Base-by-base conservation (phyloP, 2,329 filamentous ascomycete species). In the Fusarium caatingaense region DNA sequence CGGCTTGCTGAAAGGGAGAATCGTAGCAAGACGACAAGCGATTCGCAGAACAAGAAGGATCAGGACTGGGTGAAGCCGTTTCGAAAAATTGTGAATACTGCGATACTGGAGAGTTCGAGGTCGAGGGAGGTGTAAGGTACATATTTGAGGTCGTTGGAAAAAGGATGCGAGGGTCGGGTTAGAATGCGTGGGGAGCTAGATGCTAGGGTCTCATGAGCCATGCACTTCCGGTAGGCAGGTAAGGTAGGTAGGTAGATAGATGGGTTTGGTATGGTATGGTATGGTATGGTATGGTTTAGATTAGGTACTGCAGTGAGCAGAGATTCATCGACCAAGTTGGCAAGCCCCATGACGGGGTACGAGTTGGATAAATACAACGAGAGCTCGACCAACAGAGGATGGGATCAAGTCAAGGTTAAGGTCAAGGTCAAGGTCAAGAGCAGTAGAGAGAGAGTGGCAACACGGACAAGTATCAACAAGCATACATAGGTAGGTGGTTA, bases 41-140 rank as follows among this genome's bases (percentile, higher is more conserved):
- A 58, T 78, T 76, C 55, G 81, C 57, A 44, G 63, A 55, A 56
- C 66, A 66, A 32, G 59, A 64, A 50, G 65, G 60, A 55, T 73
- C 78, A 40, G 81, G 80, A 50, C 82, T 80, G 74, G 70, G 67
- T 34, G 74, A 69, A 50, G 72, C 64, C 53, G 71, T 60, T 45
- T 72, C 66, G 57, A 71, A 60, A 62, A 72, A 67, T 48, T 65
- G 71, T 46, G 68, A 71, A 63, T 72, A 71, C 56, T 66, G 66
- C 65, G 73, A 73, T 79, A 83, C 75, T 82, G 83, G 62, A 80
- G 84, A 77, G 48, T 72, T 76, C 62, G 80, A 83, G 60, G 85
- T 78, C 47, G 83, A 80, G 57, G 82, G 83, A 72, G 84, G 84
- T 77, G 83, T 83, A 71, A 83, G 79, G 76, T 85, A 84, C 84